A percentile compares a stretch with the other conserved stretches of the same genome.
Conservation (phyloP, 306 rosid species). For the Sesbania bispinosa region DNA sequence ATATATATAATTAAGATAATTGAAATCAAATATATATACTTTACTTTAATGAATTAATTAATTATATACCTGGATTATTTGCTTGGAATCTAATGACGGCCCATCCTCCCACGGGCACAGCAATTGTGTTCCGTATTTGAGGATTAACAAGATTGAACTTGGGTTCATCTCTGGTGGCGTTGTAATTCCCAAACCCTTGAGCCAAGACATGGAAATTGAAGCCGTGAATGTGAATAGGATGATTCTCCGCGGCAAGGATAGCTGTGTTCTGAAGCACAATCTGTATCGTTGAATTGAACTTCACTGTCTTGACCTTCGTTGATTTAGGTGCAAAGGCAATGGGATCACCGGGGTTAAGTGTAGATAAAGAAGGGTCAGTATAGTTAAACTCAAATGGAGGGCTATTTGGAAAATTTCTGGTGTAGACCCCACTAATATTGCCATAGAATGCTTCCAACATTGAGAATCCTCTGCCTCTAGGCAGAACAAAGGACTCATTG, state of each 20-base stretch:
- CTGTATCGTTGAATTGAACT: too few relatives aligned
- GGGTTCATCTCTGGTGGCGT: constrained; percentile 1
- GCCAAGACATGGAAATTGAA: too few relatives aligned
- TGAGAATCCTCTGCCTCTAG: too few relatives aligned
- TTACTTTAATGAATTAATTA: background rate
- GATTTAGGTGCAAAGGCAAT: constrained; percentile 28
- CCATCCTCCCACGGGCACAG: constrained; percentile 47
- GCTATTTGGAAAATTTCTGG: too few relatives aligned
- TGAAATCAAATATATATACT: background rate
- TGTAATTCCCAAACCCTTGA: too few relatives aligned
- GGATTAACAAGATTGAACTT: constrained; percentile 46
- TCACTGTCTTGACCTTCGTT: constrained; percentile 45
- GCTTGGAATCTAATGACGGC: too few relatives aligned
- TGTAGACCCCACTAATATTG: too few relatives aligned
- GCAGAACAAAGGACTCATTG: constrained; percentile 43
- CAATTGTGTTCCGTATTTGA: constrained; percentile 45
- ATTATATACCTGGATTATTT: constrained; percentile 35
- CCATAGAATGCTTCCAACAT: too few relatives aligned
- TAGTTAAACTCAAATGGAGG: constrained; percentile 37
- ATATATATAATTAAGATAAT: background rate
- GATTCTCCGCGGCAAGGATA: too few relatives aligned
- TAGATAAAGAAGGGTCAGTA: background rate
- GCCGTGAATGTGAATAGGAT: too few relatives aligned
- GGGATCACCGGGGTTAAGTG: too few relatives aligned
- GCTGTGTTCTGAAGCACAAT: too few relatives aligned